phyloP scores from a whole-genome alignment of 495 filamentous ascomycete genomes.

The Letharia lupina region DNA sequence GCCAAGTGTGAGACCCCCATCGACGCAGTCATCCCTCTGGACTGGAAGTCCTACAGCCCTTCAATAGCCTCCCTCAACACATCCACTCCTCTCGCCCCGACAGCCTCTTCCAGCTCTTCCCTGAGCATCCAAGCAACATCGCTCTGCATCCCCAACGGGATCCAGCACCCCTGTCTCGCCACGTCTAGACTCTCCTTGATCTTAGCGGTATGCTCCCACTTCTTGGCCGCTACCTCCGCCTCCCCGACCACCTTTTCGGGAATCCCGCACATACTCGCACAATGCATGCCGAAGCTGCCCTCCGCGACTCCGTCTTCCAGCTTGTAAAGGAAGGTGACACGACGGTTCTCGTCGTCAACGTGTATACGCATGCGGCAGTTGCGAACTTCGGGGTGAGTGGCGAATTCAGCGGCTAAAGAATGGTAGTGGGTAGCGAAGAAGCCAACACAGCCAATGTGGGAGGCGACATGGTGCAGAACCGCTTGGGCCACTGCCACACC shows the following conservation, averaged over 20 bases:
- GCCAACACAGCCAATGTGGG: constrained; percentile 84
- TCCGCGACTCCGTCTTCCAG: constrained; percentile 92
- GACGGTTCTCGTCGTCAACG: constrained; percentile 74
- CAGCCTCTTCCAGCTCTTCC: constrained; percentile 31
- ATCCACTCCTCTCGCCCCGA: constrained; percentile 25
- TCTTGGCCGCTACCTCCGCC: constrained; percentile 81
- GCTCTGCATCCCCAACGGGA: constrained; percentile 83
- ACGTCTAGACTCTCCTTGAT: constrained; percentile 82
- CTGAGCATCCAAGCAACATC: constrained; percentile 79
- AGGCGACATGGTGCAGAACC: constrained; percentile 89
- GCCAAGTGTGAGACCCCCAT: background rate
- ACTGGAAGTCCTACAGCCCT: constrained; percentile 44
- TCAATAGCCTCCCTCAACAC: constrained; percentile 66
- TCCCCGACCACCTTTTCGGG: constrained; percentile 69
- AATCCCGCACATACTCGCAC: constrained; percentile 96
- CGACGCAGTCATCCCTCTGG: background rate
- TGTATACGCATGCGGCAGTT: constrained; percentile 87
- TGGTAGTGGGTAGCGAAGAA: constrained; percentile 99
- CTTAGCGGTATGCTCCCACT: constrained; percentile 91
- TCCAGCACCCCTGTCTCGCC: constrained; percentile 62
- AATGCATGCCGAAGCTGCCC: constrained; percentile 98
- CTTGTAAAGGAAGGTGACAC: constrained; percentile 92
- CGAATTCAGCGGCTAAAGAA: constrained; percentile 83
- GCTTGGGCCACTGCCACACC: constrained; percentile 95
- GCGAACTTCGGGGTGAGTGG: constrained; percentile 74